Evolutionary conservation across 176 grass and related monocot species (phyloP).

Genomic region (Typha latifolia): DNA sequence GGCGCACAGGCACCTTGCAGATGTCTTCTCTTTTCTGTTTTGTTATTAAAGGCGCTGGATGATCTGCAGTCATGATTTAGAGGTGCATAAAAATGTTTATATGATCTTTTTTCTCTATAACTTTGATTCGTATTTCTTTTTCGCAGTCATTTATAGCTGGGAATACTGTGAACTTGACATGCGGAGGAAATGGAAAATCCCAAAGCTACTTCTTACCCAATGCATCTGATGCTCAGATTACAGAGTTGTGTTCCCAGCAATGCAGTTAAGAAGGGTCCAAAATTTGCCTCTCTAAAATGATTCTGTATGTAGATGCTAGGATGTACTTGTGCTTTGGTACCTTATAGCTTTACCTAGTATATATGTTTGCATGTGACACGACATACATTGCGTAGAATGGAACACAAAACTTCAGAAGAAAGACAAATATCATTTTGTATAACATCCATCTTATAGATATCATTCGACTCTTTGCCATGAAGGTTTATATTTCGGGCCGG

Average conservation of each 20-base stretch:
- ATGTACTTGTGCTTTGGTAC: constrained; percentile 1
- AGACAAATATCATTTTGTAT: not conserved
- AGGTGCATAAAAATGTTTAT: not conserved
- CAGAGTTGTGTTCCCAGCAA: constrained; percentile 49
- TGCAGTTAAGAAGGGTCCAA: constrained; percentile 32
- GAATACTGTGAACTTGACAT: constrained; percentile 36
- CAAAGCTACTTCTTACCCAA: constrained; percentile 37
- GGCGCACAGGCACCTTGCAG: too few relatives aligned
- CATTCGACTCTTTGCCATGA: not conserved
- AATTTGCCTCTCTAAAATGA: constrained; percentile 10
- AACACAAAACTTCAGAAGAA: constrained; percentile 1
- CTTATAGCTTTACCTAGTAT: not conserved
- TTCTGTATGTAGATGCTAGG: constrained; percentile 28
- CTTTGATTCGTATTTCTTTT: not conserved
- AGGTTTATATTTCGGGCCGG: too few relatives aligned
- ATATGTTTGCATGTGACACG: too few relatives aligned
- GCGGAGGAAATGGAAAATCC: constrained; percentile 21
- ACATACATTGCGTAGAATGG: too few relatives aligned
- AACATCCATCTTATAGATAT: not conserved
- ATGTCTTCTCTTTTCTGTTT: too few relatives aligned
- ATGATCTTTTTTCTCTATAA: not conserved
- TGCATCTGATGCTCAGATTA: constrained; percentile 25
- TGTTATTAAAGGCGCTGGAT: not conserved
- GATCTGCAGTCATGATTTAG: not conserved
- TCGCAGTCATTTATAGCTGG: constrained; percentile 26